Evolutionary conservation across 257 asterid species (phyloP).

Genomic region (Ilex asprella): DNA sequence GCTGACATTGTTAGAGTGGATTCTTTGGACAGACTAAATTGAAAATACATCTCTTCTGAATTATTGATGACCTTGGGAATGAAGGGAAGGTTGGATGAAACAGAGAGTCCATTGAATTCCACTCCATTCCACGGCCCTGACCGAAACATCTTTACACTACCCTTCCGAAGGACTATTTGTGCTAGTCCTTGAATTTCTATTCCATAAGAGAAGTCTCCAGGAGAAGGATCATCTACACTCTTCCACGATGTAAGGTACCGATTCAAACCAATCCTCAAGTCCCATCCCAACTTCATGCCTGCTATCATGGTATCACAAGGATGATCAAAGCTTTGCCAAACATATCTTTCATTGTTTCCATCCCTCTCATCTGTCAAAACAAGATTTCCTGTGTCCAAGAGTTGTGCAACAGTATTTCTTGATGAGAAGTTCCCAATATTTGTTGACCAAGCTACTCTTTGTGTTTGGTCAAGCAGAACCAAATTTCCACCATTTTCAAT

Average conservation of each 20-base stretch:
- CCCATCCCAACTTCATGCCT: slow-evolving; percentile 37
- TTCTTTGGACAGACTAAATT: neutral
- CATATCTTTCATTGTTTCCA: neutral
- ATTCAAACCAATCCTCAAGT: slow-evolving; percentile 16
- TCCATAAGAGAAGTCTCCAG: slow-evolving; percentile 20
- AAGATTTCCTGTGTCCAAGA: too few relatives aligned
- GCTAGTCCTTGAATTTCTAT: slow-evolving; percentile 21
- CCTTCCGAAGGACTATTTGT: slow-evolving; percentile 22
- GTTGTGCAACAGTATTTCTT: too few relatives aligned
- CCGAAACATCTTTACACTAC: slow-evolving; percentile 11
- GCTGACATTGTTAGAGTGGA: slow-evolving; percentile 5
- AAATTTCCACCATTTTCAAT: too few relatives aligned
- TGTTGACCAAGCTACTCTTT: too few relatives aligned
- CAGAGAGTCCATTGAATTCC: too few relatives aligned
- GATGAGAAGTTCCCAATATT: too few relatives aligned
- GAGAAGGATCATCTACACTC: slow-evolving; percentile 25
- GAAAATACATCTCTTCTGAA: slow-evolving; percentile 9
- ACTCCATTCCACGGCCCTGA: slow-evolving; percentile 28
- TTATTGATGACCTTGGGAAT: slow-evolving; percentile 15
- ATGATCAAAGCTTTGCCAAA: slow-evolving; percentile 40
- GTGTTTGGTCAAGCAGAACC: too few relatives aligned
- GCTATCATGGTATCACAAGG: slow-evolving; percentile 33
- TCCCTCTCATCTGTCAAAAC: too few relatives aligned
- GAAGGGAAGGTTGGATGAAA: neutral
- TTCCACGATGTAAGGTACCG: slow-evolving; percentile 33